phyloP scores from a whole-genome alignment of 2,329 filamentous ascomycete species.

The Fusarium avenaceum region DNA sequence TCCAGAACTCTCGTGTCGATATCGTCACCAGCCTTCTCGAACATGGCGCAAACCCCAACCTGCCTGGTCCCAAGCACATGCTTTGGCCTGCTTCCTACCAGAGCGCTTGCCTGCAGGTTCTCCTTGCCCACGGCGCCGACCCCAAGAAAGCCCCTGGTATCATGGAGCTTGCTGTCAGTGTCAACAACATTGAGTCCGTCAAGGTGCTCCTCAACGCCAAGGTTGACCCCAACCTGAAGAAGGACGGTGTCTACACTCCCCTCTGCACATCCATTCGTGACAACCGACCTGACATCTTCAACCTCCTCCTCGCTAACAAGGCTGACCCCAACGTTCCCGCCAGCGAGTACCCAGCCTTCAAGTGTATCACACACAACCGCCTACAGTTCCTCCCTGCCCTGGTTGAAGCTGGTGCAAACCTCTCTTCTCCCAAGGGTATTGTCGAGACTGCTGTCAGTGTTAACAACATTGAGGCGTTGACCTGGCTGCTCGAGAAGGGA shows the following conservation, averaged over 20 bases:
- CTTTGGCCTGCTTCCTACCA: constrained; percentile 75
- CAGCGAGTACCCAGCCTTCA: constrained; percentile 75
- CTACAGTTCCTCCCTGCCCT: constrained; percentile 71
- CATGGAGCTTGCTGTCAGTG: constrained; percentile 73
- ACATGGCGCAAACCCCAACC: constrained; percentile 74
- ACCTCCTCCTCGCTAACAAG: constrained; percentile 67
- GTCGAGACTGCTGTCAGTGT: constrained; percentile 73
- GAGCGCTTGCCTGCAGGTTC: constrained; percentile 68
- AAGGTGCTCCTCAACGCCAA: constrained; percentile 69
- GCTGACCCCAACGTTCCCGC: constrained; percentile 74
- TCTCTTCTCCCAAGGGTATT: constrained; percentile 73
- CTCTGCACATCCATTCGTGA: constrained; percentile 78
- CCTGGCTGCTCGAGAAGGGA: constrained; percentile 71
- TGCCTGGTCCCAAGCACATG: constrained; percentile 77
- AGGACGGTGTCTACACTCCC: constrained; percentile 76
- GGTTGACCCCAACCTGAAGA: constrained; percentile 72
- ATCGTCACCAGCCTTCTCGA: constrained; percentile 65
- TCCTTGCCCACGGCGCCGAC: constrained; percentile 72
- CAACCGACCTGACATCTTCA: constrained; percentile 72
- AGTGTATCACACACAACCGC: constrained; percentile 76
- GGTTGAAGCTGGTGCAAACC: constrained; percentile 70
- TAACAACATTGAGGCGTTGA: constrained; percentile 72
- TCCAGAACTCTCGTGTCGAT: constrained; percentile 68
- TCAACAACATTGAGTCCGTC: constrained; percentile 74
- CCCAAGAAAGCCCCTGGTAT: constrained; percentile 71